Conservation (phyloP, 192 early-diverging fungal species). For the Dissophora globulifera region DNA sequence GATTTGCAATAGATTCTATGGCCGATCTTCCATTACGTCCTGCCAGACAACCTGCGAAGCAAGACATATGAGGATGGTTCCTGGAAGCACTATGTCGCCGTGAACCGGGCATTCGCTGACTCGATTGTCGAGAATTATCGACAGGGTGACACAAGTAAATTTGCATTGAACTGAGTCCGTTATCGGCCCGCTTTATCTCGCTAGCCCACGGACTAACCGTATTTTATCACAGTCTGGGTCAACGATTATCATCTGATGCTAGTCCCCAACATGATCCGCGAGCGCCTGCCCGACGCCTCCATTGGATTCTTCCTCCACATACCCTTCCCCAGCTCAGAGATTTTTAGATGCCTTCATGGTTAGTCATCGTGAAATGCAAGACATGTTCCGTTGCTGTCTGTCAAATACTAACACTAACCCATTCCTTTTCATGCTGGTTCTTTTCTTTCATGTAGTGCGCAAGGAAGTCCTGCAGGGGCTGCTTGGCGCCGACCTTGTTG, state of each 20-base stretch:
- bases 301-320: conserved; percentile 98
- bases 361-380: conserved; percentile 33
- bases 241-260: conserved; percentile 99
- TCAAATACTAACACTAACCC: neutral
- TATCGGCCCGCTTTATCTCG: neutral
- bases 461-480: conserved; percentile 91
- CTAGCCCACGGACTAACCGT: neutral
- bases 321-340: conserved; percentile 95
- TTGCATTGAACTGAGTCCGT: neutral
- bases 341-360: conserved; percentile 90
- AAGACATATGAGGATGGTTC: conserved; percentile 78
- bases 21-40: conserved; percentile 97
- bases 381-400: neutral
- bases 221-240: conserved; percentile 80
- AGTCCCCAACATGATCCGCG: conserved; percentile 86
- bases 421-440: neutral
- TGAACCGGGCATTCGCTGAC: conserved; percentile 90
- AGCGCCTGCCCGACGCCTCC: conserved; percentile 83
- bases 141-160: conserved; percentile 85
- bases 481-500: conserved; percentile 88
- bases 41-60: conserved; percentile 88
- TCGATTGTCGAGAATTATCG: conserved; percentile 80
- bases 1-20: conserved; percentile 86
- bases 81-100: conserved; percentile 85
- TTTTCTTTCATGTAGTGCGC: too few relatives aligned